These are phyloP conservation scores for cucumber (Cucumis sativus) DNA, from an alignment of 306 rosid genomes.

Conservation along the genomic window Cucumber_9930_V3 NC_026657.2:7172001-7172500, in stretches of 20 bases:
- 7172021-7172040: background rate
- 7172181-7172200: conserved; percentile 76
- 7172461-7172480: conserved; percentile 8
- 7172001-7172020: background rate
- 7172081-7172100: conserved; percentile 68
- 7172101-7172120: conserved; percentile 58
- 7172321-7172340: background rate
- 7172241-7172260: conserved; percentile 9
- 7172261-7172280: conserved; percentile 8
- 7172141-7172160: conserved; percentile 91
- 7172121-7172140: conserved; percentile 85
- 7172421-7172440: conserved; percentile 1
- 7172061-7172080: conserved; percentile 92
- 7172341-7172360: conserved; percentile 1
- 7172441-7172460: background rate
- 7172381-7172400: conserved; percentile 8
- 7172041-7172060: conserved; percentile 94
- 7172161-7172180: conserved; percentile 68
- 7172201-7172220: conserved; percentile 50
- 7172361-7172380: background rate
- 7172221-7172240: background rate
- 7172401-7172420: background rate
- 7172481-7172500: background rate
- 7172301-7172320: conserved; percentile 10
- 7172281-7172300: conserved; percentile 6